Evolutionary conservation across 306 rosid species (phyloP).

Genomic region (Chamaecrista fasciculata): DNA sequence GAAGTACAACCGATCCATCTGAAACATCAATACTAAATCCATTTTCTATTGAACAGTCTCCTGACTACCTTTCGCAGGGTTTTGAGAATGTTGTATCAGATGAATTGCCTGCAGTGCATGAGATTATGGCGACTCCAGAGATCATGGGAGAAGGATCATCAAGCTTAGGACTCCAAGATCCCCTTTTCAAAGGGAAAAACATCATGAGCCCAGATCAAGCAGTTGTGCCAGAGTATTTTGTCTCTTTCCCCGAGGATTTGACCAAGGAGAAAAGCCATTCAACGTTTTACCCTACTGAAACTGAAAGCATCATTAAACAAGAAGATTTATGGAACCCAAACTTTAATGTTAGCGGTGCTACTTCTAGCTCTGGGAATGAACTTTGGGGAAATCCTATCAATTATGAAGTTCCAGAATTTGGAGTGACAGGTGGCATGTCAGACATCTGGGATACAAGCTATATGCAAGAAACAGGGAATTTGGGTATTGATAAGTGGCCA

Average conservation of each 20-base stretch:
- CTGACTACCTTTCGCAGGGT: constrained; percentile 46
- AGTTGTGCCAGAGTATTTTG: constrained; percentile 34
- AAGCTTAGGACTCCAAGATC: constrained; percentile 40
- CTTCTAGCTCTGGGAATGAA: constrained; percentile 45
- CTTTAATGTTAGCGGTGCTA: constrained; percentile 42
- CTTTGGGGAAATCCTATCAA: constrained; percentile 52
- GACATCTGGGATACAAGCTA: constrained; percentile 66
- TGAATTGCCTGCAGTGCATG: constrained; percentile 43
- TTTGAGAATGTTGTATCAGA: constrained; percentile 35
- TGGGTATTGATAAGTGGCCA: constrained; percentile 48
- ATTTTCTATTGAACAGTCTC: constrained; percentile 40
- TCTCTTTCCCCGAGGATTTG: constrained; percentile 50
- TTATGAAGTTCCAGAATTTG: constrained; percentile 52
- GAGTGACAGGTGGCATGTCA: constrained; percentile 36
- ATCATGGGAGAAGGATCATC: constrained; percentile 48
- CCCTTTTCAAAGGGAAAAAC: constrained; percentile 51
- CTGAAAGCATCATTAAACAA: constrained; percentile 46
- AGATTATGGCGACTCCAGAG: constrained; percentile 26
- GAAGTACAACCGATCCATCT: constrained; percentile 31
- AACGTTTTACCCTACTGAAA: constrained; percentile 41
- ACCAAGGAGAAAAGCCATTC: constrained; percentile 36
- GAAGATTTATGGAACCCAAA: constrained; percentile 64
- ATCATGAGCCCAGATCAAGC: constrained; percentile 44
- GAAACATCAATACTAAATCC: constrained; percentile 42
- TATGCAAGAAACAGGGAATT: constrained; percentile 42